Base-by-base conservation (phyloP, 345 rosid genomes). In the Jatropha curcas region DNA sequence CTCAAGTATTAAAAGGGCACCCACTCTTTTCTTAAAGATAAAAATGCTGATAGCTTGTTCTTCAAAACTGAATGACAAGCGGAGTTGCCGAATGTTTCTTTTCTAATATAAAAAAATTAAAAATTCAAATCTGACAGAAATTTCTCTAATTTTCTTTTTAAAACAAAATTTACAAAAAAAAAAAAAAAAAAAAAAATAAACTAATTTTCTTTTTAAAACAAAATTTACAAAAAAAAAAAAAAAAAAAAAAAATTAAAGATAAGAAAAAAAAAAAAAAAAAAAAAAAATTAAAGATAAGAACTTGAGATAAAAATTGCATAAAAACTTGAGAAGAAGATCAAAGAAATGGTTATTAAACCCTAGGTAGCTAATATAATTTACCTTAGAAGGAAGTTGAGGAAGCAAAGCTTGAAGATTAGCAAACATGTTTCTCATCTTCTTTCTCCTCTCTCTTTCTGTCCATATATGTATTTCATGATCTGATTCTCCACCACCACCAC, bases 371-470 rank as follows among this genome's bases (percentile, higher is more conserved):
- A 0, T 41, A 41, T 7, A 1, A 9, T 9, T 7, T 8, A 41
- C 96, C 98, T 92, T 88, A 8, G 88, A 82, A 77, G 96, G 88
- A 57, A 92, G 89, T 35, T 84, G 86, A 28, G 96, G 98, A 79
- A 92, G 91, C 87, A 90, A 86, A 64, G 81, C 86, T 70, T 90
- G 92, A 68, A 92, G 89, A 63, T 72, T 81, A 65, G 82, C 0
- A 68, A 92, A 92, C 98, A 89, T 86, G 78, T 81, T 81, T 61
- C 89, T 89, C 96, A 88, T 90, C 83, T 84, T 92, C 75, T 89
- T 92, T 57, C 98, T 90, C 72, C 96, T 81, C 35, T 92, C 93
- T 80, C 96, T 84, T 41, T 92, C 98, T 0, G 94, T 89, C 90
- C 85, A 84, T 31, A 90, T 88, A 78, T 92, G 98, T 27, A 76